phyloP scores from a whole-genome alignment of 257 asterid species.

The Solanum habrochaites region DNA sequence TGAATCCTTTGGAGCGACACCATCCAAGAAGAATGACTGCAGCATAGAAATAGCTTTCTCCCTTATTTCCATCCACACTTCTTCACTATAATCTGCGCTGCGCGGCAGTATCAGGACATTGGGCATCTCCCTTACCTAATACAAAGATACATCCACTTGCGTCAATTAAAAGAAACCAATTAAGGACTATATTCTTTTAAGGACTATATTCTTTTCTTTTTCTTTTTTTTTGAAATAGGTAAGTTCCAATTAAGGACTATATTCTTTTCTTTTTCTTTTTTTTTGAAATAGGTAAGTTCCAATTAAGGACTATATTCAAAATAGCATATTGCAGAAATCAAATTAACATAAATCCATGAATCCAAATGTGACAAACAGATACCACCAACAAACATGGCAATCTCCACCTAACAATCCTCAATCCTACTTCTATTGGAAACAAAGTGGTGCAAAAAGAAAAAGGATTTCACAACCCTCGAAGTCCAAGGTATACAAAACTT shows the following conservation, averaged over 20 bases:
- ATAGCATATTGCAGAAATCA: neutral
- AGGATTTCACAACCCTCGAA: neutral
- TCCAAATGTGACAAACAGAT: neutral
- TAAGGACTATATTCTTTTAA: neutral
- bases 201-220: too few relatives aligned
- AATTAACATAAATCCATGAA: neutral
- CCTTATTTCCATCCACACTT: slow-evolving; percentile 99
- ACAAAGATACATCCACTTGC: neutral
- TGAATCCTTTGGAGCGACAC: slow-evolving; percentile 58
- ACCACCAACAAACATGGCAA: neutral
- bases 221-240: too few relatives aligned
- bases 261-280: too few relatives aligned
- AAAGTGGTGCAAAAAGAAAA: neutral
- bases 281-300: neutral
- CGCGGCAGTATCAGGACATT: slow-evolving; percentile 97
- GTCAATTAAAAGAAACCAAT: slow-evolving; percentile 1
- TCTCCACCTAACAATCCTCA: neutral
- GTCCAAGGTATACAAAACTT: neutral
- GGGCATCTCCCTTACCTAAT: slow-evolving; percentile 97
- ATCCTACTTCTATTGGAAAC: neutral
- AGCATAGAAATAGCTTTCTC: slow-evolving; percentile 76
- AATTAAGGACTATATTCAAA: neutral
- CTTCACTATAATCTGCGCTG: slow-evolving; percentile 99
- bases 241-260: neutral
- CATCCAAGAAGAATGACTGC: slow-evolving; percentile 74